Evolutionary conservation across 1,284 basidiomycete species (phyloP).

Genomic region (Caloboletus inedulis): DNA sequence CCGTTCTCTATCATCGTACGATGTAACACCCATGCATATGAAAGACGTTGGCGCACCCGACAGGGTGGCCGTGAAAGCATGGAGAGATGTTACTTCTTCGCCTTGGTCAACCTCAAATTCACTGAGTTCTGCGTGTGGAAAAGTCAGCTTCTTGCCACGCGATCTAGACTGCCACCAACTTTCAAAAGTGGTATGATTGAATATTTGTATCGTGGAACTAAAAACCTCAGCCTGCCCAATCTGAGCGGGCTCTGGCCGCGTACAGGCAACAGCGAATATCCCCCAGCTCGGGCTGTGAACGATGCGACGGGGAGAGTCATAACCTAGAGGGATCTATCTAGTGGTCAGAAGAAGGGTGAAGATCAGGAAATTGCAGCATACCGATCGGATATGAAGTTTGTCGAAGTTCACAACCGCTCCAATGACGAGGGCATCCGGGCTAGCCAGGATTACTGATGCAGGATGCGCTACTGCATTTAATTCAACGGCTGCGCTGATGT

Average conservation of each 20-base stretch:
- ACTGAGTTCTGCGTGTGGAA: constrained; percentile 43
- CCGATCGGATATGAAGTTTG: constrained; percentile 79
- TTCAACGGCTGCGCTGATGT: constrained; percentile 53
- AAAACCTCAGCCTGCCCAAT: constrained; percentile 51
- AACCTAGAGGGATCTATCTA: constrained; percentile 61
- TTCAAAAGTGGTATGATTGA: constrained; percentile 64
- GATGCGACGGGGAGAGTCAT: constrained; percentile 64
- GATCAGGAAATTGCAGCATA: constrained; percentile 35
- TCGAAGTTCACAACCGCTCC: constrained; percentile 68
- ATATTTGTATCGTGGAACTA: constrained; percentile 59
- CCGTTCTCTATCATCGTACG: constrained; percentile 45
- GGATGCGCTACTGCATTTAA: constrained; percentile 49
- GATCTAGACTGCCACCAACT: constrained; percentile 37
- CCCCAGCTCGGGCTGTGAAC: constrained; percentile 53
- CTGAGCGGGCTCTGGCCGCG: constrained; percentile 49
- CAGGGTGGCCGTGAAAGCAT: constrained; percentile 37
- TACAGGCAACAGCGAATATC: constrained; percentile 63
- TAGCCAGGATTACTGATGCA: constrained; percentile 58
- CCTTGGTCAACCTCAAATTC: constrained; percentile 49
- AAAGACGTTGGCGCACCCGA: constrained; percentile 37
- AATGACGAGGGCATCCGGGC: constrained; percentile 55
- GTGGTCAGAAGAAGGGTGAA: constrained; percentile 11
- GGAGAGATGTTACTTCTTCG: constrained; percentile 60
- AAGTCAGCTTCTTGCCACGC: constrained; percentile 7
- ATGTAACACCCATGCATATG: constrained; percentile 62